These are phyloP conservation scores for Anisodus acutangulus DNA, from an alignment of 257 asterid genomes.

Conservation along the genomic window DNA sequence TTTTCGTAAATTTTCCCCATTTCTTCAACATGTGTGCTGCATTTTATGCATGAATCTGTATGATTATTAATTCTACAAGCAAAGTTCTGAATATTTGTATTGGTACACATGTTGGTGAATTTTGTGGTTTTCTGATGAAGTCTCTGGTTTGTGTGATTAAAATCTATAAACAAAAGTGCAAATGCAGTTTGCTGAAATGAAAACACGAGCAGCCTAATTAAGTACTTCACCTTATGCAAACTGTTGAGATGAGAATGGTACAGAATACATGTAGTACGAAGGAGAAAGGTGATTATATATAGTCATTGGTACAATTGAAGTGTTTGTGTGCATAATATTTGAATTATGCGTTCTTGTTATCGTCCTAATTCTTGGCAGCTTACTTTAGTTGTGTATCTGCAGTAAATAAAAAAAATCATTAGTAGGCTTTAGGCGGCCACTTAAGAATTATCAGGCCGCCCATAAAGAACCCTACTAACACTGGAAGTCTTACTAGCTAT, in stretches of 20 bases:
- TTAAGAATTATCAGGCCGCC: not conserved
- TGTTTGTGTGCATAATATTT: not conserved
- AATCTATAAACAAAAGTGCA: not conserved
- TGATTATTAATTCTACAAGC: not conserved
- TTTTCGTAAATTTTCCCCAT: not conserved
- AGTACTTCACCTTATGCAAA: not conserved
- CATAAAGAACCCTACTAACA: too few species aligned
- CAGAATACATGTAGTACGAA: not conserved
- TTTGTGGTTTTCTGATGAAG: not conserved
- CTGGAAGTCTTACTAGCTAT: too few species aligned
- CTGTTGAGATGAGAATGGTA: not conserved
- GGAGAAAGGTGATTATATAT: not conserved
- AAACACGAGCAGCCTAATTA: not conserved
- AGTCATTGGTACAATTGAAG: not conserved
- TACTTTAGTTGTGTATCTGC: slow-evolving; percentile 67
- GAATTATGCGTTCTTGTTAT: not conserved
- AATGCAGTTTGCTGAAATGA: slow-evolving; percentile 9
- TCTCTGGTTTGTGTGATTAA: not conserved
- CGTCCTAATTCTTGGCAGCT: slow-evolving; percentile 78
- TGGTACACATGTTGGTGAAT: not conserved
- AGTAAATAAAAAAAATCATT: slow-evolving; percentile 65
- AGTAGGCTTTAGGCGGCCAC: slow-evolving; percentile 75
- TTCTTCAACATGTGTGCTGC: not conserved
- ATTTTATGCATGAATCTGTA: not conserved
- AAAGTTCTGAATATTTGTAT: not conserved